Conservation (phyloP, 129 eudicot genomes). For the Lactuca saligna region DNA sequence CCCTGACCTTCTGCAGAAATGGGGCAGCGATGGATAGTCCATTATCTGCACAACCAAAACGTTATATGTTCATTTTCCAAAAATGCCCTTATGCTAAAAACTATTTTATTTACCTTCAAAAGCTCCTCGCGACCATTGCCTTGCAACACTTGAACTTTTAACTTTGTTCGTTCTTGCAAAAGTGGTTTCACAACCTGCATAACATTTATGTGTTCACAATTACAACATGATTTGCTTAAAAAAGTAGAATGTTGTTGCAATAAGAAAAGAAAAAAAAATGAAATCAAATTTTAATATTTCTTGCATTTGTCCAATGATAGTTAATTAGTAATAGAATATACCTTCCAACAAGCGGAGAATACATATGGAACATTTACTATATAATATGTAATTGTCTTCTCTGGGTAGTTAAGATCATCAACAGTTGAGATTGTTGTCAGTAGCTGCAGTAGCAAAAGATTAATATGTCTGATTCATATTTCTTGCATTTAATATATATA, state of each 20-base stretch:
- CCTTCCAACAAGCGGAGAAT: conserved; percentile 91
- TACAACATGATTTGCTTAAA: neutral
- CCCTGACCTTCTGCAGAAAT: conserved; percentile 57
- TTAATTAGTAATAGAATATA: neutral
- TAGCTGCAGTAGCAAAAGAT: conserved; percentile 42
- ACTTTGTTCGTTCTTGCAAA: conserved; percentile 67
- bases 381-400: conserved; percentile 64
- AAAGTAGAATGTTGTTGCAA: too few species aligned
- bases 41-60: conserved; percentile 50
- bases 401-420: conserved; percentile 82
- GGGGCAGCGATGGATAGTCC: conserved; percentile 67
- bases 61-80: neutral
- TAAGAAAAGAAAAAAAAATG: too few species aligned
- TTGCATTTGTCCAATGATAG: too few species aligned
- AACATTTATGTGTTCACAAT: neutral
- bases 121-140: conserved; percentile 71
- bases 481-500: too few species aligned
- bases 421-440: conserved; percentile 60
- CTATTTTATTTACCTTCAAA: conserved; percentile 43
- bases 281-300: too few species aligned
- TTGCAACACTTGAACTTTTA: conserved; percentile 57
- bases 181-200: conserved; percentile 77
- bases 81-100: neutral
- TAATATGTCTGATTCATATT: neutral
- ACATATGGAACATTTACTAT: conserved; percentile 68